Percentiles rank a stretch among this genome's conserved stretches.
Conservation (phyloP, 2,329 filamentous ascomycete species). For the Fusarium sp. region DNA sequence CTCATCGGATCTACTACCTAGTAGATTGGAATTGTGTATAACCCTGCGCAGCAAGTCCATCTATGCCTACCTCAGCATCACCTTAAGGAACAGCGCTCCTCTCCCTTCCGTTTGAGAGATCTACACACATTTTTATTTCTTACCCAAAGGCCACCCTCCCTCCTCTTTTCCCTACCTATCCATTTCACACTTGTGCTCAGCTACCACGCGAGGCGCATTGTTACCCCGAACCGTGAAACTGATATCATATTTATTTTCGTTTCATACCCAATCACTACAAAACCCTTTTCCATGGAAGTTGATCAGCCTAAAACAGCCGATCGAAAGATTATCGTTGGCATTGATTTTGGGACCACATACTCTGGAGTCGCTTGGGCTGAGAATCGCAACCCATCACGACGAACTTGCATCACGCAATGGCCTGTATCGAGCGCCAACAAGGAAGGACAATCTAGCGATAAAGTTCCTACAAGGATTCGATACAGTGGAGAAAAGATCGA, state of each 20-base stretch:
- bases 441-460: conserved; percentile 52
- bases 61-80: background rate
- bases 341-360: conserved; percentile 65
- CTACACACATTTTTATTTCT: background rate
- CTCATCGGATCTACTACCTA: no score
- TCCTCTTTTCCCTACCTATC: background rate
- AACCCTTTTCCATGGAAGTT: conserved; percentile 46
- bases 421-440: conserved; percentile 49
- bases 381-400: conserved; percentile 50
- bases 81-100: background rate
- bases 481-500: conserved; percentile 50
- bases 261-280: background rate
- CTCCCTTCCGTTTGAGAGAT: background rate
- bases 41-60: background rate
- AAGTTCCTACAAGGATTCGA: conserved; percentile 57
- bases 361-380: conserved; percentile 61
- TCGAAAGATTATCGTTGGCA: conserved; percentile 57
- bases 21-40: background rate
- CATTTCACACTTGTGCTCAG: background rate
- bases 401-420: conserved; percentile 53
- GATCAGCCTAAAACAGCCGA: conserved; percentile 47
- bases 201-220: background rate
- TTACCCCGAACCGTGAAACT: background rate
- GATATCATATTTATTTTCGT: background rate
- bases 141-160: background rate